Evolutionary conservation across 2,329 filamentous ascomycete genomes (phyloP), one percentile per base, ranked within the genome.

Genomic region (Penicillium crustosum): DNA sequence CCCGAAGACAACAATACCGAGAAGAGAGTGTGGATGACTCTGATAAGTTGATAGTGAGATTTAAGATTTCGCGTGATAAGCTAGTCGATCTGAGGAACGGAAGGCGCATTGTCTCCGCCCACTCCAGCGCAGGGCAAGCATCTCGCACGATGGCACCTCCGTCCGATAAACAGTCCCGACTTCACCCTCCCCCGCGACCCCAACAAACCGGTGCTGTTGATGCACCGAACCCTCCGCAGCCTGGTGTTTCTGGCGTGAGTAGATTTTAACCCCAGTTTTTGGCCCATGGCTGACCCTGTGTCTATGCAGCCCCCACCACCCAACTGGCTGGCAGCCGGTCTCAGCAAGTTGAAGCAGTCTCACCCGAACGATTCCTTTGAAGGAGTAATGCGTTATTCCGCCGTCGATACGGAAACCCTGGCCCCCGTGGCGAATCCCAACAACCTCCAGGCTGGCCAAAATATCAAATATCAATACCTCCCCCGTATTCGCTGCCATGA

Each of bases 401-500:
- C 89, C 58, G 84, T 96, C 61, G 89, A 96, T 73, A 84, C 83
- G 12, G 80, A 84, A 49, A 93, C 89, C 3, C 85, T 89, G 60
- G 77, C 83, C 21, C 85, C 87, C 23, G 82, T 89, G 50, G 79
- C 86, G 38, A 77, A 78, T 29, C 76, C 80, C 72, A 68, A 82
- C 74, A 59, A 74, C 70, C 44, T 79, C 81, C 17, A 77, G 83
- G 9, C 87, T 83, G 53, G 79, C 82, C 60, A 84, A 50, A 76
- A 89, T 61, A 80, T 91, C 60, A 90, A 89, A 68, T 91, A 89
- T 66, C 89, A 90, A 76, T 97, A 89, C 76, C 81, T 96, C 49
- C 94, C 94, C 9, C 84, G 94, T 50, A 97, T 99, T 62, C 84
- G 91, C 58, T 99, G 94, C 73, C 85, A 89, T 47, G 94, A 99